Evolutionary conservation across 2,329 filamentous ascomycete genomes (phyloP).

Genomic region (Graphilbum ipis-grandicollis): DNA sequence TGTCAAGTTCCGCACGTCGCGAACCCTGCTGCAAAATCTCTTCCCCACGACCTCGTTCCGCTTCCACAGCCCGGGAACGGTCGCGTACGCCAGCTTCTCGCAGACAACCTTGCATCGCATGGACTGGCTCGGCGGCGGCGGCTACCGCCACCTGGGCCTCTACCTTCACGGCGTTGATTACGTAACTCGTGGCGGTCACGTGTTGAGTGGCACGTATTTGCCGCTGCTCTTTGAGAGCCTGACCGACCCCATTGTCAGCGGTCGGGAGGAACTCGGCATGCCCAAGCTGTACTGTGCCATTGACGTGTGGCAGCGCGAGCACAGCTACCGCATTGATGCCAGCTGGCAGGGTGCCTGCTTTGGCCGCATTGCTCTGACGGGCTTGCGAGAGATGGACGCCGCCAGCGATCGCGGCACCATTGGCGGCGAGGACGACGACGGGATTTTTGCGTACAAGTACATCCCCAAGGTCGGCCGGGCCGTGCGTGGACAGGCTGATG

Average conservation of each 20-base stretch:
- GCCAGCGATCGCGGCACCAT: conserved; percentile 4
- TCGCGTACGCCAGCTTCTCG: conserved; percentile 24
- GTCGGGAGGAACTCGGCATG: conserved; percentile 43
- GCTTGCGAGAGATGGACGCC: conserved; percentile 6
- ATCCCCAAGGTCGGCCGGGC: conserved; percentile 34
- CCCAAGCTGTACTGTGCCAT: conserved; percentile 39
- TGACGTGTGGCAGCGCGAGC: conserved; percentile 19
- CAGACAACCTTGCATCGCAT: conserved; percentile 28
- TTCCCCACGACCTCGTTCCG: conserved; percentile 23
- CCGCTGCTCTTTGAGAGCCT: conserved; percentile 40
- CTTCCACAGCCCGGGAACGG: conserved; percentile 24
- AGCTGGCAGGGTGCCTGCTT: conserved; percentile 21
- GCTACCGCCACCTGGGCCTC: conserved; percentile 40
- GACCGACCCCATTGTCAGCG: conserved; percentile 41
- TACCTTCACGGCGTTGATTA: conserved; percentile 47
- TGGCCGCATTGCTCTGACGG: conserved; percentile 8
- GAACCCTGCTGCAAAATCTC: conserved; percentile 29
- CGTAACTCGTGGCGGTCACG: conserved; percentile 26
- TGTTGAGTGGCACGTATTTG: conserved; percentile 33
- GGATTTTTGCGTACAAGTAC: conserved; percentile 37
- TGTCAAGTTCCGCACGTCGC: conserved; percentile 30
- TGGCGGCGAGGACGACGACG: conserved; percentile 23
- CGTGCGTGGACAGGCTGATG: conserved; percentile 27
- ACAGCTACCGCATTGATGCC: conserved; percentile 20
- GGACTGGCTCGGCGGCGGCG: conserved; percentile 41